Base-by-base conservation (phyloP, 208 protist species). In the Leptomonas seymouri region DNA sequence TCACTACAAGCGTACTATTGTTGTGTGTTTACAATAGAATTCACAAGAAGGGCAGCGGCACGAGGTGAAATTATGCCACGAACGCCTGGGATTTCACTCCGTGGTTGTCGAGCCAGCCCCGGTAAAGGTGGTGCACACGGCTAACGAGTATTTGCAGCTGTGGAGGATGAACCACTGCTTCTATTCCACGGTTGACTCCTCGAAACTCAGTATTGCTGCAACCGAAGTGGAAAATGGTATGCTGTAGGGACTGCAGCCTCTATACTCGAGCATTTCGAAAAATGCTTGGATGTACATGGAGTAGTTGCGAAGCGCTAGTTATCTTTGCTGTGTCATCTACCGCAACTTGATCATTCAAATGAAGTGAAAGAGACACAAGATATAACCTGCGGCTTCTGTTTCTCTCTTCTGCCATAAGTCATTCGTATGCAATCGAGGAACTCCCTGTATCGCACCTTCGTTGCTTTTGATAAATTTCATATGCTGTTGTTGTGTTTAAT, bases 11-110 rank as follows among this genome's bases (percentile, higher is more conserved):
- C 16, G 45, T 65, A 48, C 72, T 69, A 34, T 31, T 2, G 25
- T 4, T 72, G 8, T 48, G 30, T 14, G 54, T 21, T 16, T 21
- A 54, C 36, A 15, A 41, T 3, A 39, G 62, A 23, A 21, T 66
- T 3, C 39, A 48, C 20, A 73, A 64, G 50, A 80, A 80, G 16
- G 67, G 39, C 20, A 78, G 71, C 30, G 72, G 60, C 44, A 87
- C 82, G 0, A 74, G 82, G 44, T 69, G 48, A 21, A 76, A 18
- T 75, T 82, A 45, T 88, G 82, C 62, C 80, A 86, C 25, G 70
- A 67, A 58, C 21, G 44, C 50, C 70, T 87, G 36, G 65, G 59
- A 27, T 78, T 82, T 21, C 71, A 67, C 15, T 78, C 63, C n/a
- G 56, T 80, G 41, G 70, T 84, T 36, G 76, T 71, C 51, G 78